Conservation (phyloP, 1,139 yeast species). For the Lodderomyces metapsilosis region DNA sequence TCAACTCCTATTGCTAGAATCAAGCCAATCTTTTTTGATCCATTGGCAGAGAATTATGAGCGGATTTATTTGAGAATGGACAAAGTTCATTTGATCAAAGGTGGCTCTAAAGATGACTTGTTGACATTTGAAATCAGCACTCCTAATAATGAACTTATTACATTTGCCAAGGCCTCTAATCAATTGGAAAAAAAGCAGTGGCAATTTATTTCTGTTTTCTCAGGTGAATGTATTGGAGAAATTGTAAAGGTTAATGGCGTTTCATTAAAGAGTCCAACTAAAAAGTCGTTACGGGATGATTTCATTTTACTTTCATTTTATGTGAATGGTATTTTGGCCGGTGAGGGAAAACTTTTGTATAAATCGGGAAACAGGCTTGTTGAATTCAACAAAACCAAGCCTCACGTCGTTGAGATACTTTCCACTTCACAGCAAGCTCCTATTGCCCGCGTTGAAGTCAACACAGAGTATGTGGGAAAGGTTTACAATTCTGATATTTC, state of each 20-base stretch:
- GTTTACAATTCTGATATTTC: slow-evolving; percentile 60
- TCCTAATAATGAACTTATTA: slow-evolving; percentile 46
- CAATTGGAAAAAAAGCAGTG: slow-evolving; percentile 54
- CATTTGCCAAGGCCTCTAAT: slow-evolving; percentile 69
- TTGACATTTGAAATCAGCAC: slow-evolving; percentile 50
- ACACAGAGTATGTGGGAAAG: slow-evolving; percentile 71
- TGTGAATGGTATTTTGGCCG: slow-evolving; percentile 61
- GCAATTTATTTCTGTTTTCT: slow-evolving; percentile 77
- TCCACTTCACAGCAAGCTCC: slow-evolving; percentile 35
- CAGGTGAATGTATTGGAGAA: slow-evolving; percentile 76
- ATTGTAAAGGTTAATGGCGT: slow-evolving; percentile 59
- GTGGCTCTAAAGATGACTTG: slow-evolving; percentile 31
- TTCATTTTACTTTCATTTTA: slow-evolving; percentile 57
- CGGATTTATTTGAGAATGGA: slow-evolving; percentile 60
- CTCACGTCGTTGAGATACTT: slow-evolving; percentile 35
- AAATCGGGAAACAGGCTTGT: slow-evolving; percentile 42
- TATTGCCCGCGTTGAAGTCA: slow-evolving; percentile 55
- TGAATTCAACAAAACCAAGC: slow-evolving; percentile 39
- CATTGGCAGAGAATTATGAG: slow-evolving; percentile 59
- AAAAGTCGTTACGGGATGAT: slow-evolving; percentile 48
- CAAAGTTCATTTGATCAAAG: slow-evolving; percentile 40
- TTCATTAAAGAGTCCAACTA: slow-evolving; percentile 32
- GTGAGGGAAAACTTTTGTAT: slow-evolving; percentile 49
- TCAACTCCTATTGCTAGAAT: slow-evolving; percentile 59
- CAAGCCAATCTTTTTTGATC: slow-evolving; percentile 63